Percentiles rank a stretch among this genome's conserved stretches.
Evolutionary conservation across 257 asterid species (phyloP).

Genomic region (Jasminum sambac): DNA sequence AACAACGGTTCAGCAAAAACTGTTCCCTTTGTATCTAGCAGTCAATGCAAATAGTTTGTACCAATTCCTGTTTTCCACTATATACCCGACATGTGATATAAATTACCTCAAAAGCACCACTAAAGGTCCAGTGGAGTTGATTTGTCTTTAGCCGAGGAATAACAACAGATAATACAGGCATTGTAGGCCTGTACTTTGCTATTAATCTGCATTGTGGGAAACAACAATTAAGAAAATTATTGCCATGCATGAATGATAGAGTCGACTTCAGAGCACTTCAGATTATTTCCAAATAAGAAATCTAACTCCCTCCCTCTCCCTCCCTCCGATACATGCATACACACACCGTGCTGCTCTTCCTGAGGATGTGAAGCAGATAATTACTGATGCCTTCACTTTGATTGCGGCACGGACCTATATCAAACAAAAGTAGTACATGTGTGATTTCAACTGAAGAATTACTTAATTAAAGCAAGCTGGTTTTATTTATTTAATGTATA

Average conservation of each 20-base stretch:
- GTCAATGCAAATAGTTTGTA: neutral
- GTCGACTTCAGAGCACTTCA: neutral
- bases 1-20: neutral
- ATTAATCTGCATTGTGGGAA: slow-evolving; percentile 55
- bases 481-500: neutral
- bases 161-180: slow-evolving; percentile 92
- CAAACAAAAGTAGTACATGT: neutral
- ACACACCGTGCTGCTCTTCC: slow-evolving; percentile 89
- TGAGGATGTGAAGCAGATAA: slow-evolving; percentile 92
- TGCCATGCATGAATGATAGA: neutral
- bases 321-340: neutral
- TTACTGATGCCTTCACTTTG: slow-evolving; percentile 90
- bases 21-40: neutral
- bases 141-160: slow-evolving; percentile 85
- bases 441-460: neutral
- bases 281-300: neutral
- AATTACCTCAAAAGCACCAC: slow-evolving; percentile 85
- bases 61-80: neutral
- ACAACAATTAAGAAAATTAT: neutral
- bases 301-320: neutral
- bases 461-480: neutral
- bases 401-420: slow-evolving; percentile 88
- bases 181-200: slow-evolving; percentile 92
- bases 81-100: neutral
- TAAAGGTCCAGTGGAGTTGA: slow-evolving; percentile 83